Evolutionary conservation across 441 rosid genomes (phyloP), one percentile per base, ranked within the genome.

Genomic region (Adansonia rubrostipa): DNA sequence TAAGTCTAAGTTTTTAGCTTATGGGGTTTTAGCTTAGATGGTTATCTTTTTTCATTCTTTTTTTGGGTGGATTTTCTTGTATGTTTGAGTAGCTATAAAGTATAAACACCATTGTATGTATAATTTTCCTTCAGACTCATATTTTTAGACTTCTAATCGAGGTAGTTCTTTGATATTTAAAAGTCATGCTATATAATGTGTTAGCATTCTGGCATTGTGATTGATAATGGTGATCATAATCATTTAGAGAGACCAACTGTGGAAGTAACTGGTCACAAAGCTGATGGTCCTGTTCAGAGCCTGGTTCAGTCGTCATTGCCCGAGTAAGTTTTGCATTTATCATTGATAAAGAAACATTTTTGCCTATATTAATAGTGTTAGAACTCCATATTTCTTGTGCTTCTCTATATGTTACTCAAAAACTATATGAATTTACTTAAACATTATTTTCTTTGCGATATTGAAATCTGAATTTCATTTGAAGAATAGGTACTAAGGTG

Each of bases 181-280:
- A 57, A 57, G 54, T 66, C 17, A 53, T 76, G 50, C 11, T 51
- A 7, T 65, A 66, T 54, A 14, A 65, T 67, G 57, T 47, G 64
- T 44, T 6, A 33, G 19, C 10, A 19, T 57, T 54, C 54, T 22
- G 33, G 17, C 11, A 47, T 63, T 77, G 2, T 22, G 13, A 15
- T 20, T 78, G 62, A 63, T 40, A 36, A 28, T 77, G 20, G 13
- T 62, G 45, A 7, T 65, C 40, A n/a, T 79, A 40, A 64, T 78
- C 42, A 45, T 85, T 63, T 68, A 15, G 84, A 96, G 98, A 87
- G 92, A 82, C 88, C 97, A 62, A 86, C 77, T 76, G 92, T 90
- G 71, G 98, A 92, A 80, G 97, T 96, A 63, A 85, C 83, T 2
- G 93, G 98, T 76, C 97, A 88, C 82, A 96, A 91, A 82, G 92